Base-by-base conservation (phyloP, 1,284 basidiomycete species). In the Mycena sp. region DNA sequence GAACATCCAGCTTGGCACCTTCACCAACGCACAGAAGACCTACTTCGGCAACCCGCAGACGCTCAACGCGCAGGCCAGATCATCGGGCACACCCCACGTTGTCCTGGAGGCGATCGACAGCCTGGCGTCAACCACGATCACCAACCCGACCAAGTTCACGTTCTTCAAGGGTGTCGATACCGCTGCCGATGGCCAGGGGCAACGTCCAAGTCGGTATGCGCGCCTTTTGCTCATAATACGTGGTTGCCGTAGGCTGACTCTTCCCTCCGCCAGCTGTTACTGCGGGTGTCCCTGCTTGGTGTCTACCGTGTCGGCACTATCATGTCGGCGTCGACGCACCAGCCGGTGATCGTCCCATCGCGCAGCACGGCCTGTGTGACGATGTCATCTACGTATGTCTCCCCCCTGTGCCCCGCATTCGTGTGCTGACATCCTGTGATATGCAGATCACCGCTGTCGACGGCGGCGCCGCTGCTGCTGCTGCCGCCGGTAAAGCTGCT, bases 81-180 rank as follows among this genome's bases (percentile, higher is more conserved):
- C 87, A 70, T 70, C 82, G 66, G 89, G 89, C 1, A 88, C 90
- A 76, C 78, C 83, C 7, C 90, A 92, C 72, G 79, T 91, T 69
- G 87, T 89, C 49, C 78, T 93, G 58, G 85, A 92, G 75, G 58
- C 74, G 52, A 4, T 50, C 17, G 6, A 7, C 40, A 41, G 16
- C 48, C 11, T 50, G n/a, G 32, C 77, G 43, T 82, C 86, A 71
- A 86, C 87, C 85, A 5, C 73, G 0, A 79, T 85, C 12, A 83
- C 83, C 26, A 77, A 91, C 75, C 87, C 90, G 25, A 80, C 72
- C 57, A 74, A 75, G 64, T 87, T 87, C 71, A 89, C 85, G 85
- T 92, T 90, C 80, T 93, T 61, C 60, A 56, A 87, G 78, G 87
- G 86, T 44, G 66, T 87, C 41, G 84, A 87, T 70, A 77, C 71